Conservation (phyloP, 2,329 filamentous ascomycete genomes). For the Ophiocordyceps unilateralis region DNA sequence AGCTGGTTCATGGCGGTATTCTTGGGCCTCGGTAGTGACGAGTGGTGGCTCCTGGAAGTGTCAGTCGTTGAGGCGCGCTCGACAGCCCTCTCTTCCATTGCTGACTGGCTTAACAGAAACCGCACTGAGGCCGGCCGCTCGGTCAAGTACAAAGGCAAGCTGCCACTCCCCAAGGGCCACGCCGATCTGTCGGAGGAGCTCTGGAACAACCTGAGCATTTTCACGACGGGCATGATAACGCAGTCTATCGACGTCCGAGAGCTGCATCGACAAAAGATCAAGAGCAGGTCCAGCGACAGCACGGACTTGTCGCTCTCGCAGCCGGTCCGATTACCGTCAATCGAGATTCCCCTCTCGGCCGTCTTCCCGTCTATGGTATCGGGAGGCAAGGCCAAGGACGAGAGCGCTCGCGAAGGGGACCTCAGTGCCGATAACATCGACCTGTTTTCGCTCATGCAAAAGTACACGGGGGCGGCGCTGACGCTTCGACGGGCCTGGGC, state of each 20-base stretch:
- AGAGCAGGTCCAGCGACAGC: conserved; percentile 16
- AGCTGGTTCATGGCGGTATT: conserved; percentile 58
- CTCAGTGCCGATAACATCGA: conserved; percentile 4
- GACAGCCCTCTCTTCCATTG: background rate
- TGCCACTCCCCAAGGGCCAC: conserved; percentile 26
- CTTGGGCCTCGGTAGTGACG: conserved; percentile 54
- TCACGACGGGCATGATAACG: conserved; percentile 32
- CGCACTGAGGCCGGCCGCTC: conserved; percentile 9
- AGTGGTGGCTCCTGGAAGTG: conserved; percentile 61
- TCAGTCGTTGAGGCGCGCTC: conserved; percentile 16
- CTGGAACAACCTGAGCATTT: conserved; percentile 33
- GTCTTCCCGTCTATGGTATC: conserved; percentile 19
- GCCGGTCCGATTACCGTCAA: conserved; percentile 27
- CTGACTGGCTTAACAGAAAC: conserved; percentile 10
- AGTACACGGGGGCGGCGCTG: conserved; percentile 5
- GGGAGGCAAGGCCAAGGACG: conserved; percentile 3
- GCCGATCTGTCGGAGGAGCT: conserved; percentile 29
- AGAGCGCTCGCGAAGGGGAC: conserved; percentile 2
- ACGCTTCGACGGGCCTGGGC: conserved; percentile 32
- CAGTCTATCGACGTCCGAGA: conserved; percentile 31
- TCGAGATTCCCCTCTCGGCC: conserved; percentile 31
- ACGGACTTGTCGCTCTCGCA: conserved; percentile 21
- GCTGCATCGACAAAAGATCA: conserved; percentile 26
- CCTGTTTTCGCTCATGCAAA: conserved; percentile 9
- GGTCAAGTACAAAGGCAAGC: conserved; percentile 16